These are phyloP conservation scores for Clitopilus passeckerianus DNA, from an alignment of 768 basidiomycete genomes.

Conservation along the genomic window DNA sequence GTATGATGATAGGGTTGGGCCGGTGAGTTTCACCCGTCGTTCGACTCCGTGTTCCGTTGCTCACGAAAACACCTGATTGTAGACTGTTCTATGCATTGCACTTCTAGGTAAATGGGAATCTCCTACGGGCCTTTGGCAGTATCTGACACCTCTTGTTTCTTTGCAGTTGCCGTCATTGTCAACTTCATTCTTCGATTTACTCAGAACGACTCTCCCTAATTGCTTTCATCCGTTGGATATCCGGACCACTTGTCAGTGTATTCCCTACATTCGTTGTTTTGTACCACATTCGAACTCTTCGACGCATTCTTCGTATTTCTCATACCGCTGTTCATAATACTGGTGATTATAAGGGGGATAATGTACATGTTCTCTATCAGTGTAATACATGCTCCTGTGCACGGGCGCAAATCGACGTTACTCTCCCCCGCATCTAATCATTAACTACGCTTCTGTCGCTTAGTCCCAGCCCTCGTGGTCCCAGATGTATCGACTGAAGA, in stretches of 20 bases:
- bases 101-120: slow-evolving; percentile 56
- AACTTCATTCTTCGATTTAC: slow-evolving; percentile 86
- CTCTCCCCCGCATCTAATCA: background rate
- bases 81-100: slow-evolving; percentile 83
- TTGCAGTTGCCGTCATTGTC: slow-evolving; percentile 79
- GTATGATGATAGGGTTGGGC: slow-evolving; percentile 94
- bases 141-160: slow-evolving; percentile 2
- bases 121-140: background rate
- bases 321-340: background rate
- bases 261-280: background rate
- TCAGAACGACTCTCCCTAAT: slow-evolving; percentile 12
- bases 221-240: background rate
- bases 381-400: background rate
- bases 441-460: slow-evolving; percentile 53
- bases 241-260: background rate
- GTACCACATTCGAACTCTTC: background rate
- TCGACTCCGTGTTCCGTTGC: background rate
- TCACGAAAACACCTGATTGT: slow-evolving; percentile 3
- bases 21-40: slow-evolving; percentile 50
- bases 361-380: background rate
- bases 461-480: slow-evolving; percentile 45
- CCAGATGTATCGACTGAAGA: slow-evolving; percentile 70
- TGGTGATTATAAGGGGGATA: background rate
- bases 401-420: background rate
- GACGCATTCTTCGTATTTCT: background rate